These are phyloP conservation scores for Raffaelea deltoideospora DNA, from an alignment of 2,329 filamentous ascomycete species.

Conservation along the genomic window DNA sequence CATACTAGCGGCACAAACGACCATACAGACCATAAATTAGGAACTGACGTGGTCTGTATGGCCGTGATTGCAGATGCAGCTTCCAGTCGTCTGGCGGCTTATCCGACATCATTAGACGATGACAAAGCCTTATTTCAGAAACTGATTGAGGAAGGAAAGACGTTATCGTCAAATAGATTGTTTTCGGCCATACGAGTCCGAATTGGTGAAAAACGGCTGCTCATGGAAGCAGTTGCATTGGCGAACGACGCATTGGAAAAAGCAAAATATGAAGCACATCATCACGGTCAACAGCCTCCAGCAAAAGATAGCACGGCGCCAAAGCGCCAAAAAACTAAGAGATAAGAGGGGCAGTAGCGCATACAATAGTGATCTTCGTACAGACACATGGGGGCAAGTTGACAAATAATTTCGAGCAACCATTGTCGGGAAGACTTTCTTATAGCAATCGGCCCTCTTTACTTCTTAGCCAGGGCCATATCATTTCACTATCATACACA, in stretches of 20 bases:
- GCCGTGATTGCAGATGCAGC: slow-evolving; percentile 21
- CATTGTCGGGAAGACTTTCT: too few species aligned
- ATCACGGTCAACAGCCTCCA: background rate
- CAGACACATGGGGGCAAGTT: too few species aligned
- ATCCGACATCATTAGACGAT: slow-evolving; percentile 15
- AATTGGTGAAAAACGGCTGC: slow-evolving; percentile 19
- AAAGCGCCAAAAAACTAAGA: slow-evolving; percentile 1
- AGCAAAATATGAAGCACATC: slow-evolving; percentile 6
- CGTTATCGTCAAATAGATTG: slow-evolving; percentile 1
- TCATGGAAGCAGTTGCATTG: slow-evolving; percentile 13
- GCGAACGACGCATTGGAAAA: slow-evolving; percentile 9
- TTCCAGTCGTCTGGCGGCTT: slow-evolving; percentile 12
- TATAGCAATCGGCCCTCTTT: too few species aligned
- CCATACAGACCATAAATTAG: background rate
- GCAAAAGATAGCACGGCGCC: slow-evolving; percentile 10
- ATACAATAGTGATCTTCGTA: too few species aligned
- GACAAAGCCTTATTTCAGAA: slow-evolving; percentile 11
- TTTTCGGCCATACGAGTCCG: slow-evolving; percentile 19
- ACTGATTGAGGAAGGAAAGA: background rate
- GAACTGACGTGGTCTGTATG: slow-evolving; percentile 20
- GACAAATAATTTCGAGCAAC: too few species aligned
- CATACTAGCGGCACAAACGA: too few species aligned
- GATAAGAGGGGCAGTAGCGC: background rate
- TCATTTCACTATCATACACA: too few species aligned
- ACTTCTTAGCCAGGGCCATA: too few species aligned